Conservation (phyloP, 371 early-diverging fungal species). For the Actinomortierella wolfii region DNA sequence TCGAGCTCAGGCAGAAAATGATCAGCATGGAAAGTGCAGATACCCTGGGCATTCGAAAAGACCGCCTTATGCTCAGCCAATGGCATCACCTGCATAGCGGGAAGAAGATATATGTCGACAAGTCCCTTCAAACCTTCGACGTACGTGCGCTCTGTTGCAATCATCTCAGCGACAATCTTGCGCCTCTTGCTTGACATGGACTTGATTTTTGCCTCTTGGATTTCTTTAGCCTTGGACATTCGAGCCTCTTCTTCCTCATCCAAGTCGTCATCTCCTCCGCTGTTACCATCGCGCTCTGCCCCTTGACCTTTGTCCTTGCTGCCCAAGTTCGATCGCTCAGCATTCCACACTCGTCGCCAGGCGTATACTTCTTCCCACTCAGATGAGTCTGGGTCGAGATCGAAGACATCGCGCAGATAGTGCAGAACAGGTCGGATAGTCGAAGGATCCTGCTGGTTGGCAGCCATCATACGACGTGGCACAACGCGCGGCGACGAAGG, state of each 20-base stretch:
- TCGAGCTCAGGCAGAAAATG: constrained; percentile 67
- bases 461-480: constrained; percentile 3
- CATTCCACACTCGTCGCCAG: constrained; percentile 44
- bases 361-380: constrained; percentile 47
- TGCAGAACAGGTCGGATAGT: constrained; percentile 46
- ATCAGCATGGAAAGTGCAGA: constrained; percentile 67
- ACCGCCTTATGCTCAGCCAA: constrained; percentile 57
- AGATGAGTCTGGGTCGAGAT: constrained; percentile 59
- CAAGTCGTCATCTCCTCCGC: constrained; percentile 11
- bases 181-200: constrained; percentile 49
- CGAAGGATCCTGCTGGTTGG: constrained; percentile 8
- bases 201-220: constrained; percentile 25
- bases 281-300: constrained; percentile 16
- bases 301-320: background rate
- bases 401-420: constrained; percentile 68
- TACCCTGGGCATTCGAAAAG: constrained; percentile 73
- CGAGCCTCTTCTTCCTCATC: constrained; percentile 18
- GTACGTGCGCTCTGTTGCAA: constrained; percentile 81
- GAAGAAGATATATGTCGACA: constrained; percentile 48
- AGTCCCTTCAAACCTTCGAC: constrained; percentile 68
- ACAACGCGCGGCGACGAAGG: constrained; percentile 24
- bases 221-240: constrained; percentile 15
- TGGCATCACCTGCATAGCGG: constrained; percentile 24
- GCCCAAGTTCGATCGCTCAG: constrained; percentile 12
- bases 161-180: constrained; percentile 65